Conservation (phyloP, 2,329 filamentous ascomycete species). For the Thermoascus crustaceus region DNA sequence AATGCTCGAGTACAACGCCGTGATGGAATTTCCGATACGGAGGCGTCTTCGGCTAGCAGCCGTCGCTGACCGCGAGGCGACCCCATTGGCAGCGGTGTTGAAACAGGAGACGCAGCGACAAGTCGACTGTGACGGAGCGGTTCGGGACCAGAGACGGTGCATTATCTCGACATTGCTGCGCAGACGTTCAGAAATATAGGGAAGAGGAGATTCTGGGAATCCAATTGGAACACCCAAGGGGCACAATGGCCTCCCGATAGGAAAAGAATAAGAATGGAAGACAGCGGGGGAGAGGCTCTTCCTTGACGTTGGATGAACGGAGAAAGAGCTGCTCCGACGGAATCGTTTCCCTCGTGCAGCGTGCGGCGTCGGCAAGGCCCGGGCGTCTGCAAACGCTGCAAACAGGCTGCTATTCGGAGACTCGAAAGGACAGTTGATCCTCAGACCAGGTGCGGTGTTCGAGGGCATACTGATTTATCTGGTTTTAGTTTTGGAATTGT, state of each 20-base stretch:
- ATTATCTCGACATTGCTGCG: slow-evolving; percentile 29
- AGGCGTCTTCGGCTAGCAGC: slow-evolving; percentile 31
- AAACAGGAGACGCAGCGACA: slow-evolving; percentile 37
- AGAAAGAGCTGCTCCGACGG: no score
- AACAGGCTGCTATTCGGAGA: slow-evolving; percentile 18
- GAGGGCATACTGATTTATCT: no score
- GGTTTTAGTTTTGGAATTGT: no score
- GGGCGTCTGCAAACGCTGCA: slow-evolving; percentile 31
- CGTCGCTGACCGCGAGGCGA: slow-evolving; percentile 27
- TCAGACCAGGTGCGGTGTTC: no score
- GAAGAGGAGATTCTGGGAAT: not conserved
- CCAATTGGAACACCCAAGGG: slow-evolving; percentile 13
- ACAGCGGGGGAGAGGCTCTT: slow-evolving; percentile 1
- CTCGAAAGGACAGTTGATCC: slow-evolving; percentile 4
- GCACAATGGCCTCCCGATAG: slow-evolving; percentile 6
- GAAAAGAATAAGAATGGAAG: slow-evolving; percentile 6
- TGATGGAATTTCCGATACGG: slow-evolving; percentile 35
- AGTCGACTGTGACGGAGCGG: slow-evolving; percentile 28
- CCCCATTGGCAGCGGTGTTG: slow-evolving; percentile 26
- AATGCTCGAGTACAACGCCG: slow-evolving; percentile 37
- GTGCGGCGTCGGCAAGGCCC: slow-evolving; percentile 1
- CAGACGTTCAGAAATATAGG: not conserved
- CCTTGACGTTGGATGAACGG: slow-evolving; percentile 3
- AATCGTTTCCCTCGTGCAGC: slow-evolving; percentile 1
- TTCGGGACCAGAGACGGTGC: slow-evolving; percentile 38